Conservation (phyloP, 2,329 filamentous ascomycete species). For the Penicillium sp. region DNA sequence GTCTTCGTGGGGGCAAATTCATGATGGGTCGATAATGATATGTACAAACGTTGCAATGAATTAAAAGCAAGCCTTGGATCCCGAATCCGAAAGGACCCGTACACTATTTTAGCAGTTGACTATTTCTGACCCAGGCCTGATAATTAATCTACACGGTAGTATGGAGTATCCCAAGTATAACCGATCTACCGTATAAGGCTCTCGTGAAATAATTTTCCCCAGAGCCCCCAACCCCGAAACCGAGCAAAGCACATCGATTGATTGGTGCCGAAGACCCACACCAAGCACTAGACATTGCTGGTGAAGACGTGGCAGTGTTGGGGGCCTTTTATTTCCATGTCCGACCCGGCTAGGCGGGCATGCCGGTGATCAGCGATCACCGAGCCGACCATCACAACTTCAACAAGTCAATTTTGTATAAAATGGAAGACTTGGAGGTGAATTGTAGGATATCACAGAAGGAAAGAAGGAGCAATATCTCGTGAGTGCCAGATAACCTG, state of each 20-base stretch:
- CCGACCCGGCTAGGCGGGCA: background rate
- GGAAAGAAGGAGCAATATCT: background rate
- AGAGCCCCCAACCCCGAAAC: background rate
- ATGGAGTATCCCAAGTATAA: too few species aligned
- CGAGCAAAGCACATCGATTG: background rate
- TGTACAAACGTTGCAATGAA: background rate
- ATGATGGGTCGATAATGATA: background rate
- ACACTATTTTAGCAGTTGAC: too few species aligned
- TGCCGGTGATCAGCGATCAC: constrained; percentile 1
- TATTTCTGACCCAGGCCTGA: too few species aligned
- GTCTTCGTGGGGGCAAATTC: background rate
- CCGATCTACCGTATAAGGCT: too few species aligned
- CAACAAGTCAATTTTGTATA: background rate
- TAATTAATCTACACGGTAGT: too few species aligned
- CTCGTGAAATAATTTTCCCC: too few species aligned
- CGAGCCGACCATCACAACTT: constrained; percentile 5
- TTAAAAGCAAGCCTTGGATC: background rate
- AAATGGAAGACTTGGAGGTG: too few species aligned
- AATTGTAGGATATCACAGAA: too few species aligned
- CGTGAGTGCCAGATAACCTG: background rate
- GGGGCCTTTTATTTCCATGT: constrained; percentile 3
- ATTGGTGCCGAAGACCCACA: background rate
- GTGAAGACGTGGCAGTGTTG: constrained; percentile 1
- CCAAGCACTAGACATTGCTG: background rate
- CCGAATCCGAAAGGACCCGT: too few species aligned